Conservation (phyloP, 2,329 filamentous ascomycete genomes). For the Aspergillus tubingensis region DNA sequence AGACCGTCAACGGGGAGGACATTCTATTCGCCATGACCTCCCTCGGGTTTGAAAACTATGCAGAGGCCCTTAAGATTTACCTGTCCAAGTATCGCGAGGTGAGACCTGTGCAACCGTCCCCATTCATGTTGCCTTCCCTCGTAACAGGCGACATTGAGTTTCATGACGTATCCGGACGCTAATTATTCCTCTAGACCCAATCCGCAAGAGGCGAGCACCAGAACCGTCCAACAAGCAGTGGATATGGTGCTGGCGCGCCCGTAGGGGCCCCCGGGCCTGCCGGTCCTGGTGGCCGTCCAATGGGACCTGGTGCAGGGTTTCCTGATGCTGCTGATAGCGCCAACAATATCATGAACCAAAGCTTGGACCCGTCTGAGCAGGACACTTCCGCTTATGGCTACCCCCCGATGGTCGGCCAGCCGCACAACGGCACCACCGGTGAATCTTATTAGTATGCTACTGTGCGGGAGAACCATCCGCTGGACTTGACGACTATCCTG, state of each 20-base stretch:
- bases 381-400: slow-evolving; percentile 49
- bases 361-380: slow-evolving; percentile 48
- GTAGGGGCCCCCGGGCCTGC: slow-evolving; percentile 37
- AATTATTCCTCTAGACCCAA: slow-evolving; percentile 66
- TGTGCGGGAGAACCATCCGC: slow-evolving; percentile 10
- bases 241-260: slow-evolving; percentile 44
- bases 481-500: slow-evolving; percentile 6
- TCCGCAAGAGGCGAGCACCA: slow-evolving; percentile 70
- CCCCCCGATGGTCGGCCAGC: slow-evolving; percentile 47
- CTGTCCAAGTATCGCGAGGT: slow-evolving; percentile 97
- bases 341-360: slow-evolving; percentile 48
- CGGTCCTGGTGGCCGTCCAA: slow-evolving; percentile 32
- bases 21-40: slow-evolving; percentile 99
- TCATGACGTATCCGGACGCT: slow-evolving; percentile 21
- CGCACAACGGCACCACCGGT: slow-evolving; percentile 50
- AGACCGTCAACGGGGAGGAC: slow-evolving; percentile 98
- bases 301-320: slow-evolving; percentile 34
- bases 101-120: slow-evolving; percentile 50
- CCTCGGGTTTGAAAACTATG: slow-evolving; percentile 97
- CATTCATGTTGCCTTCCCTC: slow-evolving; percentile 6
- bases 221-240: slow-evolving; percentile 57
- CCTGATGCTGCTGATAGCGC: slow-evolving; percentile 44
- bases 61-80: slow-evolving; percentile 97
- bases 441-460: slow-evolving; percentile 42
- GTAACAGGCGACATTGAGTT: slow-evolving; percentile 34